Base-by-base conservation (phyloP, 2,329 filamentous ascomycete genomes). In the Metarhizium guizhouense region DNA sequence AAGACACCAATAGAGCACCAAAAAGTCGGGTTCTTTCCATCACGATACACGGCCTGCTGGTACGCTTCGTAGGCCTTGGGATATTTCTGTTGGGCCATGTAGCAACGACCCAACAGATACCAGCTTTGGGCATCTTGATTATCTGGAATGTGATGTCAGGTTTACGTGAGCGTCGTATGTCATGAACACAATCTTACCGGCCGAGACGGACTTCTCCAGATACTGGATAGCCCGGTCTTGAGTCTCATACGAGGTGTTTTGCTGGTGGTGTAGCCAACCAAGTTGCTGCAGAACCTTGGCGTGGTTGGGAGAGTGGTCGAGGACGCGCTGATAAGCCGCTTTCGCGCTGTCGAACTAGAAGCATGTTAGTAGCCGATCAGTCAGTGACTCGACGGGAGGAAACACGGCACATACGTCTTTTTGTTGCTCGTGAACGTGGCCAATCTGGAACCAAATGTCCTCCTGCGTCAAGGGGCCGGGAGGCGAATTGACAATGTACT, bases 381-480 rank as follows among this genome's bases (percentile, higher is more conserved):
- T 57, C 59, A 74, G 53, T 74, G 66, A 11, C 18, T 47, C 36
- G 30, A 4, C 6, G 20, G 8, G 6, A 45, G 8, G 8, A 45
- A 45, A 45, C 6, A 7, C 32, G 18, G 6, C 16, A 80, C 90
- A 75, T 79, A 96, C 92, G 67, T 99, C 94, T 79, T 97, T 97
- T 72, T 97, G 93, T 67, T 97, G 94, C 69, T 99, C 94, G 66
- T 99, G 92, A 52, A 99, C 94, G 70, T 99, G 94, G 30, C 94
- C 94, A 67, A 99, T 97, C 72, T 99, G 94, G 76, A 99, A 99
- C 93, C 93, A 97, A 58, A 99, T 99, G 65, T 99, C 94, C 71
- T 97, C 93, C 70, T 97, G 92, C 0, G 92, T 96, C 64, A 99
- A 73, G 2, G 94, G 94, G 4, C 90, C 86, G 3, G 94, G 94